Base-by-base conservation (phyloP, 176 grass and related monocot genomes). In the Oryza punctata region DNA sequence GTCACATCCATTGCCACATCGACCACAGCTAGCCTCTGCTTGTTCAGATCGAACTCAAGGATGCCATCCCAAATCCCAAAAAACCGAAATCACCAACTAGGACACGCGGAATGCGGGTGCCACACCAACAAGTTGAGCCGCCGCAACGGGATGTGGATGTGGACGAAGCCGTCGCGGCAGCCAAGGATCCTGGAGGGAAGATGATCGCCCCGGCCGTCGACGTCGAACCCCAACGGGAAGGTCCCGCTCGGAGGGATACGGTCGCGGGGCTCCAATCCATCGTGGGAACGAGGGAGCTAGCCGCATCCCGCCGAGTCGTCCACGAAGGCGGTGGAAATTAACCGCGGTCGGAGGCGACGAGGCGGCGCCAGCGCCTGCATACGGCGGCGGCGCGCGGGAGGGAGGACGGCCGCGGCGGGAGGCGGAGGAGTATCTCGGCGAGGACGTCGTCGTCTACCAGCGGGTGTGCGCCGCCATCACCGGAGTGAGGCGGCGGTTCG, bases 141-240 rank as follows among this genome's bases (percentile, higher is more conserved):
- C 3, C 50, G 33, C 33, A 35, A 2, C 5, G 1, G 32, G 45
- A 41, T 43, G 23, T 41, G 3, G 32, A 57, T 12, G 5, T 69
- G 73, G n/a, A 67, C 63, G 15, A 45, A 45, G 64, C 82, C 82
- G 12, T 84, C 72, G 72, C 82, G 82, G 72, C 82, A 84, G 63
- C 82, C 63, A 5, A 68, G n/a, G 44, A 84, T 6, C 44, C 44
- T 46, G 5, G 6, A 15, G 11, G 10, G 60, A 15, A 75, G n/a
- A n/a, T n/a, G 44, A 27, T 10, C 65, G 27, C 26, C 72, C 2
- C 29, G 5, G 41, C 7, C 41, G 7, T 11, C 41, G 41, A 8
- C 45, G 15, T 50, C 5, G 16, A 69, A 61, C 45, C 63, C 44
- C 72, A 76, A 1, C 3, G 45, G n/a, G 82, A 84, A 27, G 32